Percentiles rank a stretch among this genome's conserved stretches.
Conservation (phyloP, 2,329 filamentous ascomycete genomes). For the Diplodia scrobiculata region DNA sequence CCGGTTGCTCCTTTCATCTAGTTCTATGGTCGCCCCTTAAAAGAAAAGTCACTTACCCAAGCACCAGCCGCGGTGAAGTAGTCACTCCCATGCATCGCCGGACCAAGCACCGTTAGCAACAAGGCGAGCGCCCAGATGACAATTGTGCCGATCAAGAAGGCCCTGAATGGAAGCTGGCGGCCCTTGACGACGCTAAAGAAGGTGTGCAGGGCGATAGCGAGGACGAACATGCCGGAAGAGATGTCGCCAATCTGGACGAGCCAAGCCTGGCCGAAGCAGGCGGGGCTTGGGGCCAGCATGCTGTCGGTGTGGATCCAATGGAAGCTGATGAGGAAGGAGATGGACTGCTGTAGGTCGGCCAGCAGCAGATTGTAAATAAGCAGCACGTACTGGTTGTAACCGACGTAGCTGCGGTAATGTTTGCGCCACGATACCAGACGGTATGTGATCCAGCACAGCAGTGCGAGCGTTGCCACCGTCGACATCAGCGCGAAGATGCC, state of each 20-base stretch:
- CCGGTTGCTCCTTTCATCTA: not conserved
- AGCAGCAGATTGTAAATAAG: slow-evolving; percentile 58
- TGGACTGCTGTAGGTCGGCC: slow-evolving; percentile 57
- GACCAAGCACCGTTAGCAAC: slow-evolving; percentile 52
- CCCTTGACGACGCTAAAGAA: slow-evolving; percentile 54
- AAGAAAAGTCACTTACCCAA: slow-evolving; percentile 48
- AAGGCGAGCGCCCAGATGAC: slow-evolving; percentile 52
- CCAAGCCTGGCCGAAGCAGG: slow-evolving; percentile 56
- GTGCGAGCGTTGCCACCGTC: slow-evolving; percentile 47
- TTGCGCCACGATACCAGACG: slow-evolving; percentile 55
- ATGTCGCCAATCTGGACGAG: slow-evolving; percentile 58
- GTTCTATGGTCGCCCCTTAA: not conserved
- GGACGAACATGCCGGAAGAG: slow-evolving; percentile 56
- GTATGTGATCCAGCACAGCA: slow-evolving; percentile 55
- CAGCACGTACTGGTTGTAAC: slow-evolving; percentile 59
- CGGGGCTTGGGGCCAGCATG: slow-evolving; percentile 49
- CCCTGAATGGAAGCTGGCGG: slow-evolving; percentile 49
- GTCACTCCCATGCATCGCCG: slow-evolving; percentile 46
- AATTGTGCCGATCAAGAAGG: slow-evolving; percentile 50
- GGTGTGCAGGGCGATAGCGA: slow-evolving; percentile 59
- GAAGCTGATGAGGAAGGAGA: slow-evolving; percentile 54
- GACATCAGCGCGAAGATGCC: slow-evolving; percentile 53
- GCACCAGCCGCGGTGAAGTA: slow-evolving; percentile 55
- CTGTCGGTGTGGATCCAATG: slow-evolving; percentile 51
- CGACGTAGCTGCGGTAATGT: slow-evolving; percentile 53